Percentiles rank a stretch among this genome's conserved stretches.
Evolutionary conservation across 768 basidiomycete genomes (phyloP).

Genomic region (Lactarius psammicola): DNA sequence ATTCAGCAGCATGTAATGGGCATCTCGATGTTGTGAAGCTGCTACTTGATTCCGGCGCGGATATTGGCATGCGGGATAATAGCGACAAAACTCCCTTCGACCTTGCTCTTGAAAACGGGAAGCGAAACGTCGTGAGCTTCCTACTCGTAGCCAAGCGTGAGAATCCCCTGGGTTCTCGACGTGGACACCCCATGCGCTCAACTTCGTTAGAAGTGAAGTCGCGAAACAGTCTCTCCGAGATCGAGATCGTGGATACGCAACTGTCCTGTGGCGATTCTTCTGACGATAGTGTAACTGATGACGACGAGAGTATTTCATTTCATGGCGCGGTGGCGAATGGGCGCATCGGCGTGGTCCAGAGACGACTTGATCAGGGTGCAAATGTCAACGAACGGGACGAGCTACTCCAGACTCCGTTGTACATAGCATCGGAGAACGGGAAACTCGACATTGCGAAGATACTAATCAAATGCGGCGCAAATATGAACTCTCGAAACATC

Average conservation of each 20-base stretch:
- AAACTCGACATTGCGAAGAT: not conserved
- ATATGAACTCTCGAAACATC: not conserved
- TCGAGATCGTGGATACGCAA: not conserved
- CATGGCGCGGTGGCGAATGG: not conserved
- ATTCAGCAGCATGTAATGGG: not conserved
- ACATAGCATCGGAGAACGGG: not conserved
- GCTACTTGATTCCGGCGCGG: not conserved
- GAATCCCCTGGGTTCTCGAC: not conserved
- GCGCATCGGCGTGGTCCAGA: not conserved
- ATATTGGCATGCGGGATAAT: not conserved
- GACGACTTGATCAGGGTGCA: not conserved
- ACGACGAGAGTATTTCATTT: not conserved
- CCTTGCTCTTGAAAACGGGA: not conserved
- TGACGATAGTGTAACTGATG: not conserved
- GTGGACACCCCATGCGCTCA: not conserved
- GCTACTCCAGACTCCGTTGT: not conserved
- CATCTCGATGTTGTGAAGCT: constrained; percentile 2
- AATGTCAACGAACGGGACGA: not conserved
- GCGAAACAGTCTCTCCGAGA: not conserved
- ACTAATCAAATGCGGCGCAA: not conserved
- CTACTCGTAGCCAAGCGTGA: not conserved
- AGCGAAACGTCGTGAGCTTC: not conserved
- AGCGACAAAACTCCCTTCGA: not conserved
- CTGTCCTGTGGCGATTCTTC: not conserved
- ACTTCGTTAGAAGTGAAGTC: not conserved